Evolutionary conservation across 306 rosid species (phyloP).

Genomic region (Gastrolobium villosum): DNA sequence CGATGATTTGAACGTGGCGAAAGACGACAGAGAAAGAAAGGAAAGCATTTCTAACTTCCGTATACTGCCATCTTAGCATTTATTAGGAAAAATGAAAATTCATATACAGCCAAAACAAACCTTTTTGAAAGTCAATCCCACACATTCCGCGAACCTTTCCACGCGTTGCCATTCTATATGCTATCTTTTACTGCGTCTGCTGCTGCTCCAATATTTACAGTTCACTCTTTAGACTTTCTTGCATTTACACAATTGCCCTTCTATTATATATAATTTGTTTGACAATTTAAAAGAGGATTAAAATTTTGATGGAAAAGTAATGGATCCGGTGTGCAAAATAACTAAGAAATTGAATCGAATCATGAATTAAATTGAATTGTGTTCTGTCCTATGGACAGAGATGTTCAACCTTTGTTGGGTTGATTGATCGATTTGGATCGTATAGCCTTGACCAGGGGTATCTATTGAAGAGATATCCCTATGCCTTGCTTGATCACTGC

Average conservation of each 20-base stretch:
- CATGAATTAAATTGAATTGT: too few relatives aligned
- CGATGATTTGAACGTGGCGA: slow-evolving; percentile 41
- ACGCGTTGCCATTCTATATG: slow-evolving; percentile 44
- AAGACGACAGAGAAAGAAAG: background rate
- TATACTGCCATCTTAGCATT: slow-evolving; percentile 39
- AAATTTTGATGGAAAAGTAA: background rate
- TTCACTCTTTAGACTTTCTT: slow-evolving; percentile 7
- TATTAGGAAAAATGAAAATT: slow-evolving; percentile 13
- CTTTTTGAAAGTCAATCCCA: slow-evolving; percentile 57
- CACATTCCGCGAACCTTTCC: slow-evolving; percentile 10
- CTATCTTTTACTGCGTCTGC: background rate
- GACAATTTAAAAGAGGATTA: background rate
- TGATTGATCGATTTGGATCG: too few relatives aligned
- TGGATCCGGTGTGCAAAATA: too few relatives aligned
- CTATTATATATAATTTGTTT: background rate
- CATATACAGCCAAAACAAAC: slow-evolving; percentile 59
- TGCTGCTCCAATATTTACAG: background rate
- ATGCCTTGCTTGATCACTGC: too few relatives aligned
- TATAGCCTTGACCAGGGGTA: too few relatives aligned
- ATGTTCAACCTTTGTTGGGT: too few relatives aligned
- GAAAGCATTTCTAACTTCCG: slow-evolving; percentile 7
- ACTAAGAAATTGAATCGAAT: too few relatives aligned
- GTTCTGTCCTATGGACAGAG: too few relatives aligned
- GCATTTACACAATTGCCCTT: slow-evolving; percentile 27
- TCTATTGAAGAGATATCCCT: too few relatives aligned